Base-by-base conservation (phyloP, 139 green algal genomes). In the Tetradesmus lagerheimii region DNA sequence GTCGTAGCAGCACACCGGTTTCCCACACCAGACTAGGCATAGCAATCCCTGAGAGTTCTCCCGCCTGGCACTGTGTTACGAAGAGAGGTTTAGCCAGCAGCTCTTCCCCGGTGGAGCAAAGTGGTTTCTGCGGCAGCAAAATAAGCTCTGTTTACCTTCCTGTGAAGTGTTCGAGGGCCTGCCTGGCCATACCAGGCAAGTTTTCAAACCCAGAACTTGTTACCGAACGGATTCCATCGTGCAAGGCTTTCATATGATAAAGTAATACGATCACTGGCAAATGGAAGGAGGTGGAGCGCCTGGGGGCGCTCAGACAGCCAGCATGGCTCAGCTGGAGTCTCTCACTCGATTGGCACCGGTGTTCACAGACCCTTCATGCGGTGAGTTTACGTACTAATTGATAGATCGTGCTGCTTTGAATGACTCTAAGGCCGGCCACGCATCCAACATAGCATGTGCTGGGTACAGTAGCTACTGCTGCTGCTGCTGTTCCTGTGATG, bases 291-390 rank as follows among this genome's bases (percentile, higher is more conserved):
- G 57, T 31, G 23, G 57, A 71, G 57, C 57, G 57, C 57, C 57
- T 15, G 57, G 57, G 16, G 57, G 57, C 57, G 57, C 23, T 71
- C 57, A 71, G 57, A 71, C 57, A 23, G 31, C 1, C 57, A 71
- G 23, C 16, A 71, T 71, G 57, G 57, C 57, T 71, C 57, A 71
- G 57, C 57, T 88, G 83, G 83, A 88, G 27, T 50, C 75, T 14
- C 39, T 88, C 15, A n/a, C 62, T 18, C 71, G 71, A 39, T 64
- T 88, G 38, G 57, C 76, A 39, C 29, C n/a, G 29, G 71, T 77
- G 14, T 88, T 88, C 64, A 80, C 83, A 9, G 83, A 88, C 64
- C 38, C 62, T 18, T 41, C 83, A 31, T 66, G 64, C 67, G 62
- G 83, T 88, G 31, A 45, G 83, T 84, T 20, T n/a, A 29, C 62